Evolutionary conservation across 2,329 filamentous ascomycete species (phyloP).

Genomic region (Lachnellula occidentalis): DNA sequence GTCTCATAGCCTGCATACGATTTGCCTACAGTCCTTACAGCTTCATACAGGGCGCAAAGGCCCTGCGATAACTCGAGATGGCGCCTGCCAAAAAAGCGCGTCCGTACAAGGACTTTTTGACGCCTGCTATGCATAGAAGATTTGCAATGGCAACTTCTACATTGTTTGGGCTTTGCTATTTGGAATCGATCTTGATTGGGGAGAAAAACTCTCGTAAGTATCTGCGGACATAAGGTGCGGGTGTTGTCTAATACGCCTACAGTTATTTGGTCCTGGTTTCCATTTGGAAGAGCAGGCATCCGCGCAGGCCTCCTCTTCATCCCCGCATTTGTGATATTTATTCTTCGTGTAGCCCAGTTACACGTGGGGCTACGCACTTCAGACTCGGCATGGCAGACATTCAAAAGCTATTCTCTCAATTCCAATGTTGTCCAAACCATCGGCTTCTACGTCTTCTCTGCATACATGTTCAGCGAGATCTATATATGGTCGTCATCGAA

Average conservation of each 20-base stretch:
- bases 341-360: constrained; percentile 80
- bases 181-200: constrained; percentile 64
- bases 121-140: constrained; percentile 78
- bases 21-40: constrained; percentile 17
- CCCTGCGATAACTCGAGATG: constrained; percentile 18
- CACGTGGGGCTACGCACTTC: constrained; percentile 71
- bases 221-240: neutral
- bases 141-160: constrained; percentile 74
- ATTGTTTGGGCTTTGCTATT: constrained; percentile 66
- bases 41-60: neutral
- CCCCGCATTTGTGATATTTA: constrained; percentile 69
- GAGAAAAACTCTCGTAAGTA: constrained; percentile 63
- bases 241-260: constrained; percentile 7
- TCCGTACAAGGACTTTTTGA: constrained; percentile 68
- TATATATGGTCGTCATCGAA: constrained; percentile 68
- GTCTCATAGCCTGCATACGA: constrained; percentile 6
- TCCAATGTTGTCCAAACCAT: constrained; percentile 61
- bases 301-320: constrained; percentile 72
- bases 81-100: constrained; percentile 30
- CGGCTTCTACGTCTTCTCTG: constrained; percentile 72
- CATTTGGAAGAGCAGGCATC: constrained; percentile 68
- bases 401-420: constrained; percentile 51
- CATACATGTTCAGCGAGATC: constrained; percentile 72
- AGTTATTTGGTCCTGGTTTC: constrained; percentile 87
- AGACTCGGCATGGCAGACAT: constrained; percentile 59